These are phyloP conservation scores for Zygoascus biomembranicola DNA, from an alignment of 805 yeast genomes.

Conservation along the genomic window DNA sequence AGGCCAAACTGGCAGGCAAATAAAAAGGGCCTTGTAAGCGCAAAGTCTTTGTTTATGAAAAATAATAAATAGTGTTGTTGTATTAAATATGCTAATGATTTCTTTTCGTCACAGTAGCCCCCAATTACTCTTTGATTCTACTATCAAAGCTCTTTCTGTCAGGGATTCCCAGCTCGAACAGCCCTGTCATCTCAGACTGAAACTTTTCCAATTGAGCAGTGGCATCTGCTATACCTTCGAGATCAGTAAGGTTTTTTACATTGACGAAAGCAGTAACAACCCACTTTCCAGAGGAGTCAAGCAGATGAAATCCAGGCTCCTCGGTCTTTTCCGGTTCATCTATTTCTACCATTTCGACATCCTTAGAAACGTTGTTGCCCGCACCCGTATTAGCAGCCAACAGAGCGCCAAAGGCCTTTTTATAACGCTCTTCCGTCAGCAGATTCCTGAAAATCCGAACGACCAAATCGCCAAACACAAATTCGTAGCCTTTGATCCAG, in stretches of 20 bases:
- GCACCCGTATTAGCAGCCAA: neutral
- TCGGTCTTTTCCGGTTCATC: conserved; percentile 1
- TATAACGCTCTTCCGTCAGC: neutral
- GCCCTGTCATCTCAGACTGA: conserved; percentile 58
- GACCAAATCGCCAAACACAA: conserved; percentile 51
- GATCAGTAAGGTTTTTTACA: conserved; percentile 63
- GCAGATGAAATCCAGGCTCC: conserved; percentile 8
- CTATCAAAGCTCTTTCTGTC: conserved; percentile 79
- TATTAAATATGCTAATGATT: neutral
- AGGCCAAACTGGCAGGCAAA: conserved; percentile 8
- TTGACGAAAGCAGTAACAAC: conserved; percentile 57
- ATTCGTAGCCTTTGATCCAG: conserved; percentile 53
- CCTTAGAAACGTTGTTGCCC: conserved; percentile 2
- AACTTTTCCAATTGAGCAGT: conserved; percentile 52
- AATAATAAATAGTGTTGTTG: neutral
- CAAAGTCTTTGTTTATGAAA: neutral
- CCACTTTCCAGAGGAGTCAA: conserved; percentile 26
- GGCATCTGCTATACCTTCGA: conserved; percentile 60
- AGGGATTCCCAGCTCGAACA: conserved; percentile 63
- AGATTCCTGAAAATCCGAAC: conserved; percentile 43
- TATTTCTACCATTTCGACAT: neutral
- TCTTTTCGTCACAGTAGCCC: neutral
- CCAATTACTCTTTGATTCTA: conserved; percentile 35
- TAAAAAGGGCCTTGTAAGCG: neutral
- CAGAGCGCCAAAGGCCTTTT: neutral